Conservation (phyloP, 768 basidiomycete species). For the Tylopilus vinaceipallidus region DNA sequence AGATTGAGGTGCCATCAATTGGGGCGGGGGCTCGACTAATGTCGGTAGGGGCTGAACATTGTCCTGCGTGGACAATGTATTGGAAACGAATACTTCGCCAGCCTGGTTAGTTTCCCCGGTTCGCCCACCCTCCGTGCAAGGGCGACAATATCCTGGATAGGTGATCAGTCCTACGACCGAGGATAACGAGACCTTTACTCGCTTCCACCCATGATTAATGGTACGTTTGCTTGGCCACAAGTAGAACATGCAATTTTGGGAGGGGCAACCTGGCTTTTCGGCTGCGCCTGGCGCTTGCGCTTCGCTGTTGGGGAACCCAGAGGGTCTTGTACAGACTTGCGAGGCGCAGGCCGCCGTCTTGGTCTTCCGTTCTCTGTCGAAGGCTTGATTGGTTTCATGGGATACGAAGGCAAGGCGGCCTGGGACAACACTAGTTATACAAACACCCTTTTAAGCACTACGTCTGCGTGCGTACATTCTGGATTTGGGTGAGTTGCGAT, state of each 20-base stretch:
- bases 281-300: slow-evolving; percentile 39
- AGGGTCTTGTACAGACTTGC: slow-evolving; percentile 30
- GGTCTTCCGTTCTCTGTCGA: slow-evolving; percentile 36
- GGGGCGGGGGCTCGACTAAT: background rate
- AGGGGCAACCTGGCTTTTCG: slow-evolving; percentile 35
- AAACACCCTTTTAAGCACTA: background rate
- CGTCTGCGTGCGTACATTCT: slow-evolving; percentile 42
- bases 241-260: slow-evolving; percentile 52
- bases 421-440: slow-evolving; percentile 8
- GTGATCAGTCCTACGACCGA: background rate
- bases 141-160: slow-evolving; percentile 60
- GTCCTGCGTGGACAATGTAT: slow-evolving; percentile 1
- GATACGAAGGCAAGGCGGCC: slow-evolving; percentile 48
- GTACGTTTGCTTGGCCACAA: slow-evolving; percentile 68
- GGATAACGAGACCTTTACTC: slow-evolving; percentile 30
- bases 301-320: slow-evolving; percentile 32
- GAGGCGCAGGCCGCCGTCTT: slow-evolving; percentile 35
- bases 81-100: background rate
- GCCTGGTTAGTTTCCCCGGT: slow-evolving; percentile 32
- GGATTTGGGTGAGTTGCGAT: slow-evolving; percentile 55
- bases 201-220: slow-evolving; percentile 76
- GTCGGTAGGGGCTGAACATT: slow-evolving; percentile 2
- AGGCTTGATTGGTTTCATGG: slow-evolving; percentile 60
- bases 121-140: slow-evolving; percentile 59
- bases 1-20: background rate